Conservation (phyloP, 805 yeast genomes). For the Saccharomyces eubayanus region DNA sequence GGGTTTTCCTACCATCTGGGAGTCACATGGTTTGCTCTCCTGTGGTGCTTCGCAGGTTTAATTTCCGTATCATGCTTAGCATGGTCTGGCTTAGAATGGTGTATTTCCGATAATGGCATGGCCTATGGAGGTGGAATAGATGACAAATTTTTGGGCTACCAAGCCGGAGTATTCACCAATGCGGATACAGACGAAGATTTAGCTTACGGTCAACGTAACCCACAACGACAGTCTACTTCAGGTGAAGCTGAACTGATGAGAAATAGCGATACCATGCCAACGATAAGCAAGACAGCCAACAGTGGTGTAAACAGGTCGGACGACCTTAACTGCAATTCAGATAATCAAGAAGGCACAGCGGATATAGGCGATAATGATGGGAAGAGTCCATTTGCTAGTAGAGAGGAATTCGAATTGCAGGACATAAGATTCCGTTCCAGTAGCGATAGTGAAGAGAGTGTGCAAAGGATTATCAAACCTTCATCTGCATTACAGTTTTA, state of each 20-base stretch:
- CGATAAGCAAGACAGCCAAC: neutral
- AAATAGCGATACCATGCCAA: neutral
- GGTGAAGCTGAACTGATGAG: slow-evolving; percentile 3
- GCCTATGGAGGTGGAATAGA: slow-evolving; percentile 8
- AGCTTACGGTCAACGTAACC: neutral
- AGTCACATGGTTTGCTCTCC: slow-evolving; percentile 17
- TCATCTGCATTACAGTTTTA: slow-evolving; percentile 23
- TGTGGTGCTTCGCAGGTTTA: slow-evolving; percentile 18
- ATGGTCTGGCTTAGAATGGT: slow-evolving; percentile 32
- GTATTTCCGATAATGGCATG: slow-evolving; percentile 15
- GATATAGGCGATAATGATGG: neutral
- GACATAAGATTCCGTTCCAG: slow-evolving; percentile 16
- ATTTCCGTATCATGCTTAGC: slow-evolving; percentile 19
- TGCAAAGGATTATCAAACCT: slow-evolving; percentile 14
- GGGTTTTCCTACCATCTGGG: slow-evolving; percentile 26
- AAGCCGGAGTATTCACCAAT: slow-evolving; percentile 10
- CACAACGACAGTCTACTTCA: neutral
- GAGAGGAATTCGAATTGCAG: slow-evolving; percentile 17
- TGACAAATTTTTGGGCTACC: slow-evolving; percentile 8
- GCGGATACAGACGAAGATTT: neutral
- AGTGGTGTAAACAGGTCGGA: neutral
- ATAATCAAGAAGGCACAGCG: neutral
- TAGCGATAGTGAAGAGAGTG: slow-evolving; percentile 9
- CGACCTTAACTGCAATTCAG: neutral
- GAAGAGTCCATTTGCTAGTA: neutral